Evolutionary conservation across 129 eudicot species (phyloP).

Genomic region (Daucus carota): DNA sequence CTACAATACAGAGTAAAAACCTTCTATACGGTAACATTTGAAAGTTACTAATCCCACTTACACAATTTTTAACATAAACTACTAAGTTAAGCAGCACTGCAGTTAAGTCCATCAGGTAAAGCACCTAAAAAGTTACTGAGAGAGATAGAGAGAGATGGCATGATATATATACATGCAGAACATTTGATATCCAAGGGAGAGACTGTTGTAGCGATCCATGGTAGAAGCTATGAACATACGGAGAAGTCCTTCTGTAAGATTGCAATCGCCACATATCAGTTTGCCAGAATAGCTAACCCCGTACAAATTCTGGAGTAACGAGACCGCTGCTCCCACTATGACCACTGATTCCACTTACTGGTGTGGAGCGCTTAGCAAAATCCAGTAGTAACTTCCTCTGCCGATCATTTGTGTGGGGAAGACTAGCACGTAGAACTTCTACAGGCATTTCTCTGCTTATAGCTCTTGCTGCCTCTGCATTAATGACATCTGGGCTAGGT

Average conservation of each 20-base stretch:
- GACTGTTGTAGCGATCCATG: not conserved
- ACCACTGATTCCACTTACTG: conserved; percentile 51
- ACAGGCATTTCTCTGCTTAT: conserved; percentile 87
- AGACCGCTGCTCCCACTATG: conserved; percentile 60
- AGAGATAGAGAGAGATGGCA: not conserved
- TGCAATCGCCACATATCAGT: not conserved
- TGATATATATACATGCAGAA: conserved; percentile 1
- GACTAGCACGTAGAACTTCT: conserved; percentile 86
- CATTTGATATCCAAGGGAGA: conserved; percentile 1
- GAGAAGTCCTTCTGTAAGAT: not conserved
- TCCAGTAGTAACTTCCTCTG: conserved; percentile 69
- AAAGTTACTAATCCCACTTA: not conserved
- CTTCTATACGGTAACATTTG: not conserved
- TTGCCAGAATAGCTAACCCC: conserved; percentile 30
- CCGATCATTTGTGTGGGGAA: conserved; percentile 82
- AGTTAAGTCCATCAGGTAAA: not conserved
- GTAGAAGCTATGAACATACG: not conserved
- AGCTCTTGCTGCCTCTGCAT: conserved; percentile 63
- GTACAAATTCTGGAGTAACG: conserved; percentile 63
- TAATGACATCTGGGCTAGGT: conserved; percentile 35
- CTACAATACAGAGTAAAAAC: conserved; percentile 4
- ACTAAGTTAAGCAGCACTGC: not conserved
- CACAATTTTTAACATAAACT: not conserved
- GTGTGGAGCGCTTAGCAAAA: conserved; percentile 77
- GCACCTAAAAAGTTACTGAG: not conserved